Base-by-base conservation (phyloP, 257 asterid species). In the Solanum lycopersicoides region DNA sequence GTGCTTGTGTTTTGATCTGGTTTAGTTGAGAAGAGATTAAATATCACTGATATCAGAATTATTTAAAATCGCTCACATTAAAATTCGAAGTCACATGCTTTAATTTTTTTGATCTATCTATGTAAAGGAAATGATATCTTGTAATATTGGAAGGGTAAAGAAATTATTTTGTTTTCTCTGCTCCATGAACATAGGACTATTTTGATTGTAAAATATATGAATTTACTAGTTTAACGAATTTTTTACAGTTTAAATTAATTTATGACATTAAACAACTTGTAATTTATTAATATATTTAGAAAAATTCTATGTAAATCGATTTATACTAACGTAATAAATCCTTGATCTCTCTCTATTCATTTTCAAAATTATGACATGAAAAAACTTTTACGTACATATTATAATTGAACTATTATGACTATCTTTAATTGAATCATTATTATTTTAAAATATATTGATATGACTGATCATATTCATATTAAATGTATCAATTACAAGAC, bases 1-100 rank as follows among this genome's bases (percentile, higher is more conserved):
- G 8, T 25, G 8, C 9, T 65, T 65, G 8, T 12, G 7, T 65
- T n/a, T 65, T n/a, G 34, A 8, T 2, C 8, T 12, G 5, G 2
- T 65, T 25, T 65, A 3, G 9, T 8, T 4, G 16, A 2, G 4
- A 9, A n/a, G 34, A n/a, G 34, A 65, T 65, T n/a, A 11, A 65
- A 11, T n/a, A 12, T 2, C 14, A 12, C 6, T 1, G 3, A n/a
- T 0, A 4, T 0, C 34, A 65, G 12, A 6, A 3, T n/a, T 65
- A 63, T 63, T 63, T n/a, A 63, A 4, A 63, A 11, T 2, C 13
- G n/a, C 6, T 2, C 8, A 11, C 1, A 4, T 0, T 16, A 65
- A 5, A 7, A 3, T 25, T 65, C 4, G 5, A 13, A 68, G 39
- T 68, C 39, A 3, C 11, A 16, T 68, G 39, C 12, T 28, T 18